Percentiles rank a stretch among this genome's conserved stretches.
Evolutionary conservation across 306 rosid genomes (phyloP).

Genomic region (Pueraria montana): DNA sequence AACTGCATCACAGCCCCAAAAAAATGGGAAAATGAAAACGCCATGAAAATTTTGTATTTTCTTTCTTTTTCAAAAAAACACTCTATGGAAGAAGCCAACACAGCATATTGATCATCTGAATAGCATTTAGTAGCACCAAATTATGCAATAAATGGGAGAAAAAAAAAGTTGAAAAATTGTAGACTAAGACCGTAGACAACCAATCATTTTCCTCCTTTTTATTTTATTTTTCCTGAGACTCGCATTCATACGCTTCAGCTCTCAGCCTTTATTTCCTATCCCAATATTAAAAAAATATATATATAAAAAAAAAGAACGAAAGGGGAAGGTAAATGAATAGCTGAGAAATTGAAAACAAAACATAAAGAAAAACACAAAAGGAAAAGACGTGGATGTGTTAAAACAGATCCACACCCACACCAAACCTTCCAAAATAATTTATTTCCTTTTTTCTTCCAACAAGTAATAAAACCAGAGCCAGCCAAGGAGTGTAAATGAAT

Average conservation of each 20-base stretch:
- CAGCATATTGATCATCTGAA: conserved; percentile 17
- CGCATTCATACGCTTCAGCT: not conserved
- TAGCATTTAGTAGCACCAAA: not conserved
- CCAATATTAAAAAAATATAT: conserved; percentile 24
- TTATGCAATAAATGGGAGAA: not conserved
- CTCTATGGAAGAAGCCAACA: not conserved
- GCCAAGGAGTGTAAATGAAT: not conserved
- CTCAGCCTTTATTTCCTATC: conserved; percentile 11
- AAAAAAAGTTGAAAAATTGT: not conserved
- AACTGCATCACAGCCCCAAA: not conserved
- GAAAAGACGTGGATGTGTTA: not conserved
- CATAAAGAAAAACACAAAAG: not conserved
- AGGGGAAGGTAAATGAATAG: not conserved
- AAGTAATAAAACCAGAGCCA: not conserved
- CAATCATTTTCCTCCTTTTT: not conserved
- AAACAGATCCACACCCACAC: conserved; percentile 47
- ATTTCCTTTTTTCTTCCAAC: not conserved
- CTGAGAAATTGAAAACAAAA: not conserved
- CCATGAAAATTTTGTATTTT: not conserved
- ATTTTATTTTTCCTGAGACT: not conserved
- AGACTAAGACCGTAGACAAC: conserved; percentile 22
- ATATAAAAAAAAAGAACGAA: no score
- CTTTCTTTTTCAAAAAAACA: not conserved
- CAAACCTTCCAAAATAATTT: conserved; percentile 9
- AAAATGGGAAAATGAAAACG: not conserved